Evolutionary conservation across 2,329 filamentous ascomycete species (phyloP), one percentile per base, ranked within the genome.

Genomic region (Arthrobotrys entomopaga): DNA sequence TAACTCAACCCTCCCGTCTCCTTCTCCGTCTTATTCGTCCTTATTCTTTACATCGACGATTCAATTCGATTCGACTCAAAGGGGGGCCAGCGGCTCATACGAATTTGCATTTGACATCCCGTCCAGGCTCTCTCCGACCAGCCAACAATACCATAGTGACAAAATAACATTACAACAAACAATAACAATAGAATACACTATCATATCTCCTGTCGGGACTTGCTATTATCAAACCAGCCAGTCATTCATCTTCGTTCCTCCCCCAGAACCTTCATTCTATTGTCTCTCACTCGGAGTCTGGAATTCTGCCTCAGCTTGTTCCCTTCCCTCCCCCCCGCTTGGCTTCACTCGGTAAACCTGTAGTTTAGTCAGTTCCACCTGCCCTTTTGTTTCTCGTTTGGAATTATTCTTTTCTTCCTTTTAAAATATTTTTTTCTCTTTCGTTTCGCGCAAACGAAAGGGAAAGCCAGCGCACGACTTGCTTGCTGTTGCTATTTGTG

Each of bases 101-200:
- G 52, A 38, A 59, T 26, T 48, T n/a, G n/a, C n/a, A n/a, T n/a
- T 34, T 59, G 56, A 69, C 65, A 49, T 59, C 57, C 49, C 60
- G 65, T 59, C 65, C 56, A 56, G 49, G 65, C 54, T 54, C 56
- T 48, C 58, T 52, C 58, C 65, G 40, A 69, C 50, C 42, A 42
- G 22, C 48, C 34, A 67, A 54, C 43, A 34, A 46, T 46, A 46
- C 13, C 42, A 10, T 10, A 34, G 29, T 34, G 29, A 10, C 10
- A 34, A 34, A 34, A 34, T 34, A 34, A 34, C 29, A 34, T 34
- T 6, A 34, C 29, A 34, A 34, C 29, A 34, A 34, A 34, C 29
- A 34, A 34, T 34, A 34, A 34, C 29, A 34, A 34, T 5, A 34
- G 29, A 3, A 34, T 34, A 34, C 29, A n/a, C n/a, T n/a, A n/a